phyloP scores from a whole-genome alignment of 495 filamentous ascomycete genomes.

The Daldinia vernicosa region DNA sequence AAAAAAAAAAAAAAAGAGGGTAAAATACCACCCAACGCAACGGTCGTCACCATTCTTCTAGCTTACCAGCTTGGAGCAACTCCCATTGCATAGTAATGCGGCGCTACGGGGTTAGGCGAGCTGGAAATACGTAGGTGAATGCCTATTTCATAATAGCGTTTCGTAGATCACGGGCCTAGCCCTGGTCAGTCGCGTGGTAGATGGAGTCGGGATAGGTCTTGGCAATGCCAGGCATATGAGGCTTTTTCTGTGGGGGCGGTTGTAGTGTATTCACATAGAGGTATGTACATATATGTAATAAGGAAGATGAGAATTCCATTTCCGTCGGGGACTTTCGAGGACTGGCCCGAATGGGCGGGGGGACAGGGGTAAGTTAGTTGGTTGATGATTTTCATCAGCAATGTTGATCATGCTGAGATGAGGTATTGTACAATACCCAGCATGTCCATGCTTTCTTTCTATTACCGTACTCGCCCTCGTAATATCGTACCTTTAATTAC shows the following conservation, averaged over 20 bases:
- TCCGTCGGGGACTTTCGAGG: constrained; percentile 39
- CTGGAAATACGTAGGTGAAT: constrained; percentile 35
- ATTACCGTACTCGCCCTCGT: constrained; percentile 13
- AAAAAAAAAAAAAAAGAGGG: neutral
- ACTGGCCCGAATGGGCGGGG: constrained; percentile 36
- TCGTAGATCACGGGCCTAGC: constrained; percentile 39
- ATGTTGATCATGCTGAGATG: constrained; percentile 38
- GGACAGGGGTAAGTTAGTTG: neutral
- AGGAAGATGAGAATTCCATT: constrained; percentile 37
- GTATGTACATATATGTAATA: constrained; percentile 7
- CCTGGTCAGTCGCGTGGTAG: constrained; percentile 42
- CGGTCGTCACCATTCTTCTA: constrained; percentile 26
- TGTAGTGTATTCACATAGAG: neutral
- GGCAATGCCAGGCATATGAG: constrained; percentile 37
- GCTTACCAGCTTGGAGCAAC: constrained; percentile 19
- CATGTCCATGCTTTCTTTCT: neutral
- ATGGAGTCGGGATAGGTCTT: constrained; percentile 37
- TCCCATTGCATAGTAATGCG: constrained; percentile 39
- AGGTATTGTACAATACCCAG: constrained; percentile 17
- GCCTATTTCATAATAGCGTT: constrained; percentile 36
- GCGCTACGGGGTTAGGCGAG: constrained; percentile 28
- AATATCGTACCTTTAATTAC: constrained; percentile 27
- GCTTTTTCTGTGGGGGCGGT: constrained; percentile 33
- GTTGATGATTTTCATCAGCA: constrained; percentile 41
- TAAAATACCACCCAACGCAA: constrained; percentile 28